Evolutionary conservation across 2,329 filamentous ascomycete genomes (phyloP).

Genomic region (Xylariaceae sp.): DNA sequence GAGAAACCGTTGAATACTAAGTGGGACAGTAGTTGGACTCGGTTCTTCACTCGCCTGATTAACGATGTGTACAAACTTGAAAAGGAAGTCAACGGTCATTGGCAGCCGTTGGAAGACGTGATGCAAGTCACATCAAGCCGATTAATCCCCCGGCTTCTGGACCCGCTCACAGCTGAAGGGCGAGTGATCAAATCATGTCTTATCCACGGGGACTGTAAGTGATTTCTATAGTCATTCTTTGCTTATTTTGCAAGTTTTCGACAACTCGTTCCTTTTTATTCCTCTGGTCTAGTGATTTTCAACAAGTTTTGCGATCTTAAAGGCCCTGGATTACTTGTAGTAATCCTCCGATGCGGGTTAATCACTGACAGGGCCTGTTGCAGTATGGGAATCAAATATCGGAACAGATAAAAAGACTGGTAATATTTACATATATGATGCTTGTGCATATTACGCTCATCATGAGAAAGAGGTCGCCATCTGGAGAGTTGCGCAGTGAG

Average conservation of each 20-base stretch:
- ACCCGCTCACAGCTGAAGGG: constrained; percentile 12
- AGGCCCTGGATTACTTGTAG: no score
- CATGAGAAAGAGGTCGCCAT: constrained; percentile 20
- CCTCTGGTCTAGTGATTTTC: no score
- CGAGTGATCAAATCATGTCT: constrained; percentile 12
- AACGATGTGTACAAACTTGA: constrained; percentile 20
- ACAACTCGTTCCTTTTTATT: no score
- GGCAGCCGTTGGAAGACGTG: constrained; percentile 19
- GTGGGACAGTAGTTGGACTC: constrained; percentile 14
- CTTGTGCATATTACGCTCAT: constrained; percentile 20
- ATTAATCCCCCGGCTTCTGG: constrained; percentile 18
- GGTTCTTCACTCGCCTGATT: constrained; percentile 21
- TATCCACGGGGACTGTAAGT: constrained; percentile 22
- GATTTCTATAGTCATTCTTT: no score
- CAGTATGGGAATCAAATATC: constrained; percentile 22
- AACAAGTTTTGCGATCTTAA: no score
- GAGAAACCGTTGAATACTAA: constrained; percentile 11
- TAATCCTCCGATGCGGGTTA: no score
- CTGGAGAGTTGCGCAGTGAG: not conserved
- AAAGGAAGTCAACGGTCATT: constrained; percentile 17
- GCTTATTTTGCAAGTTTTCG: no score
- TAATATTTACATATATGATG: constrained; percentile 17
- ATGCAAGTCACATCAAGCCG: constrained; percentile 8
- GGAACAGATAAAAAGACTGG: constrained; percentile 16
- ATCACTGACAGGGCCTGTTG: no score